phyloP scores from a whole-genome alignment of 2,329 filamentous ascomycete species.

The Aspergillus aculeatus region DNA sequence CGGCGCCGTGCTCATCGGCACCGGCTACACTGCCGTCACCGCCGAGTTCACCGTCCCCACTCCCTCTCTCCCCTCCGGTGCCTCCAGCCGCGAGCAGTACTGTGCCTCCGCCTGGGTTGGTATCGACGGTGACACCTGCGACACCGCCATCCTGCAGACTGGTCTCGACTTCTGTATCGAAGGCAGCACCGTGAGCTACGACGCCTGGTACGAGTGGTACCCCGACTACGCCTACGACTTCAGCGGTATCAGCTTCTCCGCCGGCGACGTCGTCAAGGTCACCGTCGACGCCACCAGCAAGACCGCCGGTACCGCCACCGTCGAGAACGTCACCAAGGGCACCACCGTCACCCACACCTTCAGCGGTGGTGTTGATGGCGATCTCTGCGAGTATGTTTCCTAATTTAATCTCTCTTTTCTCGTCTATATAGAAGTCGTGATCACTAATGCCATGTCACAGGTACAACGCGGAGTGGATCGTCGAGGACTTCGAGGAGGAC shows the following conservation, averaged over 20 bases:
- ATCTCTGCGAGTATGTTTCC: conserved; percentile 44
- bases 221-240: conserved; percentile 57
- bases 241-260: conserved; percentile 44
- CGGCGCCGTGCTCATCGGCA: conserved; percentile 52
- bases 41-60: conserved; percentile 53
- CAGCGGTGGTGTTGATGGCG: conserved; percentile 48
- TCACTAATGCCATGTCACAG: not conserved
- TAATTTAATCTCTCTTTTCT: too few species aligned
- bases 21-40: conserved; percentile 52
- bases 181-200: conserved; percentile 44
- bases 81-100: conserved; percentile 1
- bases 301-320: conserved; percentile 44
- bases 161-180: conserved; percentile 55
- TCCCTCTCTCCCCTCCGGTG: conserved; percentile 34
- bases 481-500: conserved; percentile 42
- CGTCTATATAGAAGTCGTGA: not conserved
- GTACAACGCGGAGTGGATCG: conserved; percentile 61
- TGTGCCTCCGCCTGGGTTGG: conserved; percentile 58
- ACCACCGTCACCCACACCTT: conserved; percentile 5
- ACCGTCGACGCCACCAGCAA: conserved; percentile 44
- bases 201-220: conserved; percentile 63
- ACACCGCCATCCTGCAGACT: conserved; percentile 54
- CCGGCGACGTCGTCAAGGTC: conserved; percentile 46
- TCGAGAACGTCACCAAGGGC: conserved; percentile 54
- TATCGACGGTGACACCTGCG: conserved; percentile 59